Percentiles rank a stretch among this genome's conserved stretches.
These are phyloP conservation scores for Trichoderma breve DNA, from an alignment of 2,329 filamentous ascomycete genomes.

Conservation along the genomic window DNA sequence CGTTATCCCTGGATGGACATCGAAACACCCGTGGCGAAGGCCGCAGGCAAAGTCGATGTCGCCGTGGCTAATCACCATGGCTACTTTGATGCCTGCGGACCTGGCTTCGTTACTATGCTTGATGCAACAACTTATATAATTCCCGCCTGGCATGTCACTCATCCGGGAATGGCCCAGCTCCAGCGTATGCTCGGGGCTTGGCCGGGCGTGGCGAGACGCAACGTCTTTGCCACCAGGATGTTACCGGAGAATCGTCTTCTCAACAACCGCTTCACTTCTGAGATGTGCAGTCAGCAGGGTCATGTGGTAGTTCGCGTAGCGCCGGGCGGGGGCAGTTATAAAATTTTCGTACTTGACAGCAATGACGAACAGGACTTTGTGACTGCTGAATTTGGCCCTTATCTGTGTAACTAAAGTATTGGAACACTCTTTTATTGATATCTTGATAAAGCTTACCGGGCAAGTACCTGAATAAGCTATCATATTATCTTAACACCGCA, in stretches of 20 bases:
- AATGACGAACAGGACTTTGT: neutral
- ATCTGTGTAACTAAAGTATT: neutral
- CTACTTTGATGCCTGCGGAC: neutral
- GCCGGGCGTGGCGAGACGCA: neutral
- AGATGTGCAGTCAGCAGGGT: neutral
- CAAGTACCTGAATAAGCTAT: rapidly evolving
- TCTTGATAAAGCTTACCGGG: neutral
- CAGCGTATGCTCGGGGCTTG: neutral
- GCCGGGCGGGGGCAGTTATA: neutral
- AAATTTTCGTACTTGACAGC: neutral
- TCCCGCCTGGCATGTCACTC: neutral
- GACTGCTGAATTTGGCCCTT: neutral
- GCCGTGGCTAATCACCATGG: neutral
- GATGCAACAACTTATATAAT: neutral
- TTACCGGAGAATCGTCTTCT: neutral
- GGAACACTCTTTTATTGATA: neutral
- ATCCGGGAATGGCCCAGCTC: neutral
- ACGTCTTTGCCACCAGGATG: neutral
- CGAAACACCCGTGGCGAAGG: neutral
- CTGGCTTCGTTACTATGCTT: neutral
- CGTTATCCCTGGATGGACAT: neutral
- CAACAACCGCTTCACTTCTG: neutral
- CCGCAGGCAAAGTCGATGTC: neutral
- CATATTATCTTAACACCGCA: neutral
- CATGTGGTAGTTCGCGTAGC: neutral